phyloP scores from a whole-genome alignment of 176 grass and related monocot species.

The Carex parvula region DNA sequence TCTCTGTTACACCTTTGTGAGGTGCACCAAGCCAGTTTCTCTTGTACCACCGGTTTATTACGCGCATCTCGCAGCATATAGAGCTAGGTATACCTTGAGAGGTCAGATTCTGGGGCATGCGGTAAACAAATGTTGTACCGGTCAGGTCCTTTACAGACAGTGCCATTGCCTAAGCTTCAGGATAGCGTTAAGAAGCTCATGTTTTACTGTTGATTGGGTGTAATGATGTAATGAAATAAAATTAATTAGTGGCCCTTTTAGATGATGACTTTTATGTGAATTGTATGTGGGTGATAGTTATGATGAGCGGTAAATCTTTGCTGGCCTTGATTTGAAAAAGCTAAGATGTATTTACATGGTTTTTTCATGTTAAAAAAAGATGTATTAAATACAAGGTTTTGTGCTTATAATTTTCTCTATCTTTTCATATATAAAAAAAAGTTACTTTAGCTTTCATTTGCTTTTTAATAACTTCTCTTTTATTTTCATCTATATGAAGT shows the following conservation, averaged over 20 bases:
- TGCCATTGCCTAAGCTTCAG: constrained; percentile 69
- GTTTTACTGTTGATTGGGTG: constrained; percentile 76
- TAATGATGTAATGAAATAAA: not conserved
- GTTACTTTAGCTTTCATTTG: not conserved
- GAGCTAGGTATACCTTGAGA: constrained; percentile 84
- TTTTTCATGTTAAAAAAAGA: not conserved
- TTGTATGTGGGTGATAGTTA: not conserved
- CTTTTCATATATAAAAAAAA: no score
- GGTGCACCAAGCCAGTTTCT: constrained; percentile 84
- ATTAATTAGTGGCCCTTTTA: not conserved
- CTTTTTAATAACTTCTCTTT: not conserved
- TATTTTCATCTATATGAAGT: not conserved
- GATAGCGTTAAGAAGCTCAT: constrained; percentile 87
- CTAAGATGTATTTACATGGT: not conserved
- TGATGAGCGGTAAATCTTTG: not conserved
- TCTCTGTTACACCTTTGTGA: constrained; percentile 87
- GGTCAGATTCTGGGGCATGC: constrained; percentile 38
- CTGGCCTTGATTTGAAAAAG: not conserved
- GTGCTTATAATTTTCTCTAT: not conserved
- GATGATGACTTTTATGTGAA: not conserved
- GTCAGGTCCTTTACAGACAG: constrained; percentile 47
- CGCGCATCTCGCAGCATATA: constrained; percentile 83
- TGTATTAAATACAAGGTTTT: not conserved
- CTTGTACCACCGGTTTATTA: constrained; percentile 87
- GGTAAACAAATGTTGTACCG: constrained; percentile 46